Percentiles rank a stretch among this genome's conserved stretches.
These are phyloP conservation scores for Pugionium cornutum DNA, from an alignment of 345 rosid species.

Conservation along the genomic window DNA sequence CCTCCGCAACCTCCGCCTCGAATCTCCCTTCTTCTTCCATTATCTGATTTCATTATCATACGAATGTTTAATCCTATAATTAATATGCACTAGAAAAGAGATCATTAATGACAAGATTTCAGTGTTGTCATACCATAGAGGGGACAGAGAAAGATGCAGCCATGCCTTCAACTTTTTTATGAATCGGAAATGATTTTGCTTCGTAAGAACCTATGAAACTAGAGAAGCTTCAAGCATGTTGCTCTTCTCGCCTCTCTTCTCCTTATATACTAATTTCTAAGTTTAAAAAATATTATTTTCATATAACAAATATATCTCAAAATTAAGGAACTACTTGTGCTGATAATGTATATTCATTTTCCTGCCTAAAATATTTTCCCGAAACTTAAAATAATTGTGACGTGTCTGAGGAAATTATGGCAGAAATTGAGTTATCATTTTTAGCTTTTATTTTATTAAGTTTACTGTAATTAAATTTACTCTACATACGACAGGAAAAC, in stretches of 20 bases:
- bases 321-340: background rate
- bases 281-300: constrained; percentile 4
- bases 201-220: constrained; percentile 24
- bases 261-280: constrained; percentile 40
- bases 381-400: constrained; percentile 16
- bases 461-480: too few species aligned
- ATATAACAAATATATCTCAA: too few species aligned
- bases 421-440: constrained; percentile 27
- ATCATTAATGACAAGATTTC: background rate
- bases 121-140: constrained; percentile 66
- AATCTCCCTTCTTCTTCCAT: constrained; percentile 93
- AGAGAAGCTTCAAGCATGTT: constrained; percentile 43
- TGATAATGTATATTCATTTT: background rate
- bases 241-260: constrained; percentile 27
- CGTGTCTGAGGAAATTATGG: constrained; percentile 24
- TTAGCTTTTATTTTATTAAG: background rate
- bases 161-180: constrained; percentile 58
- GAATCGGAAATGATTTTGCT: constrained; percentile 21
- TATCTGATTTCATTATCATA: constrained; percentile 44
- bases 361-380: background rate
- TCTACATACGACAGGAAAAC: too few species aligned
- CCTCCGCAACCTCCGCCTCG: constrained; percentile 88
- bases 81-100: background rate
- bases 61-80: background rate
- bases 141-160: constrained; percentile 90